These are phyloP conservation scores for Ophiocordyceps polyrhachis-furcata DNA, from an alignment of 2,329 filamentous ascomycete genomes.

Conservation along the genomic window DNA sequence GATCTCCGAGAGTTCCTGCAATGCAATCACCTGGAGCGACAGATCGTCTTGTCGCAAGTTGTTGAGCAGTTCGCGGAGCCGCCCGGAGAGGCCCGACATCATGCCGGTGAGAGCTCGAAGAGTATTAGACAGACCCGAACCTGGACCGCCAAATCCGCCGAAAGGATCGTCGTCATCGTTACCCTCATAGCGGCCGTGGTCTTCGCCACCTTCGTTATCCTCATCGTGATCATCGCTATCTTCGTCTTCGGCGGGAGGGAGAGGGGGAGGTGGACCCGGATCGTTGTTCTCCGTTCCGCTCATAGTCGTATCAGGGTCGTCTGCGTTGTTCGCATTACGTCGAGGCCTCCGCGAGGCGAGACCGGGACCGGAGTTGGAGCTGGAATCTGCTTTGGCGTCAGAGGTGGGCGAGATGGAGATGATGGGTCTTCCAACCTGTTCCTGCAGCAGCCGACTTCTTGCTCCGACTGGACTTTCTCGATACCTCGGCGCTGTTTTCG, in stretches of 20 bases:
- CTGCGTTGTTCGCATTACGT: slow-evolving; percentile 30
- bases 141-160: slow-evolving; percentile 48
- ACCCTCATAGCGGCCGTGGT: slow-evolving; percentile 38
- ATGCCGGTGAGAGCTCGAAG: slow-evolving; percentile 78
- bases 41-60: slow-evolving; percentile 73
- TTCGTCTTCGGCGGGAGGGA: slow-evolving; percentile 20
- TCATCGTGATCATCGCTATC: slow-evolving; percentile 15
- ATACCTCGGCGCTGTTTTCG: slow-evolving; percentile 34
- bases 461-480: slow-evolving; percentile 50
- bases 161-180: slow-evolving; percentile 43
- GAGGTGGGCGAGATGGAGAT: neutral
- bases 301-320: slow-evolving; percentile 51
- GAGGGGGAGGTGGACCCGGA: slow-evolving; percentile 22
- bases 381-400: slow-evolving; percentile 12
- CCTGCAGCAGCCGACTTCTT: slow-evolving; percentile 40
- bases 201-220: slow-evolving; percentile 18
- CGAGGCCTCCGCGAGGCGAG: slow-evolving; percentile 30
- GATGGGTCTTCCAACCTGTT: slow-evolving; percentile 14
- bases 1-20: slow-evolving; percentile 86
- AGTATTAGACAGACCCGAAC: slow-evolving; percentile 55
- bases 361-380: slow-evolving; percentile 16
- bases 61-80: slow-evolving; percentile 58
- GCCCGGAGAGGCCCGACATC: slow-evolving; percentile 67
- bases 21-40: slow-evolving; percentile 73
- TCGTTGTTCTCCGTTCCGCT: slow-evolving; percentile 40